Evolutionary conservation across 257 asterid genomes (phyloP), one percentile per base, ranked within the genome.

Genomic region (Verbascum thapsus): DNA sequence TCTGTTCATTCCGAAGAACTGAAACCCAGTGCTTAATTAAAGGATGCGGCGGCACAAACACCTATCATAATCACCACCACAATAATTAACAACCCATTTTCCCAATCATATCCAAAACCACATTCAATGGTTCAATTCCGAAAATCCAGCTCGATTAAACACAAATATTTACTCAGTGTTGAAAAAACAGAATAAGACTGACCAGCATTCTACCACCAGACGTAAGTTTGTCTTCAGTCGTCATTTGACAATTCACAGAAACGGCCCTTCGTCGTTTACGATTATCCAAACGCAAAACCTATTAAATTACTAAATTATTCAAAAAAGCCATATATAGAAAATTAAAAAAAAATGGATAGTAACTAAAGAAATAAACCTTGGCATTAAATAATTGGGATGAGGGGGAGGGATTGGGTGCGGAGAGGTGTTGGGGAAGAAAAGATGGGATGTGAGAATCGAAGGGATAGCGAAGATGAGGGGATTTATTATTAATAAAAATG

Each of bases 21-120:
- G 99, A 82, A 79, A 94, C 76, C 99, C 99, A 94, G 69, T 94
- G 99, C 84, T 94, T 90, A 53, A 94, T 85, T 70, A 90, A 75
- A 54, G 97, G 95, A 76, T 94, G 99, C 13, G 94, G 96, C 51
- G 99, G 99, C 52, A 94, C 99, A 78, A 80, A 90, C 45, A 90
- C 95, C 99, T 94, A 26, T 26, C 32, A 44, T 39, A 17, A 57
- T 34, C 59, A 18, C 47, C 6, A 70, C 39, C 47, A 45, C 49
- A 49, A 18, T 64, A 32, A n/a, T n/a, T n/a, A n/a, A 18, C 19
- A 11, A 32, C 63, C 47, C 42, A 53, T 10, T 22, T n/a, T 12
- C 15, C 12, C 17, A 2, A 43, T 17, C 47, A 26, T 26, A 26
- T 1, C 32, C 2, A 26, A 26, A 26, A 26, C n/a, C n/a, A n/a